Conservation (phyloP, 202 grass and related monocot species). For the Setaria viridis region DNA sequence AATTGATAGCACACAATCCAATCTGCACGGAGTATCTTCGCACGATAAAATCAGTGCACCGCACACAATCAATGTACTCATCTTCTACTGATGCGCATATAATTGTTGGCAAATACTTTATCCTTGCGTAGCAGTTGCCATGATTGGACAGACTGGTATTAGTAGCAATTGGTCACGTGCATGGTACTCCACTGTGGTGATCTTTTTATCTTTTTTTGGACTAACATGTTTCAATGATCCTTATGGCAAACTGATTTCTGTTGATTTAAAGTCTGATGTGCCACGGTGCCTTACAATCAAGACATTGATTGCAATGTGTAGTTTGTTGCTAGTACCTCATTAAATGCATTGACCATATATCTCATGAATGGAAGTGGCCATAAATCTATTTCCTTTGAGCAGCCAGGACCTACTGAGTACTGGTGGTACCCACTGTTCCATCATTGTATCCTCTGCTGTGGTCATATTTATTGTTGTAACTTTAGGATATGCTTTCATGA, state of each 20-base stretch:
- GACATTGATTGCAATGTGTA: not conserved
- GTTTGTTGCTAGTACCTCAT: conserved; percentile 5
- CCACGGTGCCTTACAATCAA: not conserved
- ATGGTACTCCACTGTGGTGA: not conserved
- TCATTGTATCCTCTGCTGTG: not conserved
- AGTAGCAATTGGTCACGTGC: not conserved
- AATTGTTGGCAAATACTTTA: not conserved
- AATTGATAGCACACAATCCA: too few species aligned
- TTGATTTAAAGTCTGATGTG: conserved; percentile 24
- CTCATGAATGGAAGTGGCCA: not conserved
- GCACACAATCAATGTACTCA: too few species aligned
- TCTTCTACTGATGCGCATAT: too few species aligned
- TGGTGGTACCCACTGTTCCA: not conserved
- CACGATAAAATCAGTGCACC: too few species aligned
- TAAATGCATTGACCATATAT: not conserved
- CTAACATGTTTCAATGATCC: not conserved
- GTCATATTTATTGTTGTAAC: not conserved
- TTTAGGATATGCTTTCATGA: not conserved
- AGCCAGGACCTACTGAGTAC: not conserved
- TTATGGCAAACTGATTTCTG: conserved; percentile 17
- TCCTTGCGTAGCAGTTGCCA: not conserved
- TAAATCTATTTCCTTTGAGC: not conserved
- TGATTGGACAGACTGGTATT: not conserved
- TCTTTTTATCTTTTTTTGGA: not conserved
- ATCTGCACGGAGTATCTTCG: too few species aligned